Evolutionary conservation across 805 yeast species (phyloP).

Genomic region (Priceomyces carsonii): DNA sequence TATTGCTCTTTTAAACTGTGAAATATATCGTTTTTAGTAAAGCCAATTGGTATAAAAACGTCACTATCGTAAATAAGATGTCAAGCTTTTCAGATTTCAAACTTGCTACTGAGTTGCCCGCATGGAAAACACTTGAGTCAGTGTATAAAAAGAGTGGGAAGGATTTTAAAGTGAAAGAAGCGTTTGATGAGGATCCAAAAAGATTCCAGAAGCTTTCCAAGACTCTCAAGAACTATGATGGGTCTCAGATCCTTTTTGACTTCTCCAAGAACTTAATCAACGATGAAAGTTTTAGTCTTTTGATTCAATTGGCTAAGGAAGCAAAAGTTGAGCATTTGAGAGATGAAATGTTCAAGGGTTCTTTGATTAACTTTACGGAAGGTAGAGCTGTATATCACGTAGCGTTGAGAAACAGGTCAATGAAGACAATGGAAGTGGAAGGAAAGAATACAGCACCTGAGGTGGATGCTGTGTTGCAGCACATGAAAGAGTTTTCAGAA

Average conservation of each 20-base stretch:
- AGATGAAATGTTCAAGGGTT: slow-evolving; percentile 90
- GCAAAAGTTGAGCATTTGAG: slow-evolving; percentile 85
- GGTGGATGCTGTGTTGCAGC: slow-evolving; percentile 87
- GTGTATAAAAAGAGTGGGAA: slow-evolving; percentile 74
- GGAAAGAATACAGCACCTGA: slow-evolving; percentile 88
- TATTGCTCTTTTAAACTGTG: too few species aligned
- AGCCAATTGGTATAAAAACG: too few species aligned
- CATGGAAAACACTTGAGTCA: slow-evolving; percentile 78
- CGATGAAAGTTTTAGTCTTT: slow-evolving; percentile 70
- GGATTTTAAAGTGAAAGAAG: slow-evolving; percentile 70
- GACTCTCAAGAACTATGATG: slow-evolving; percentile 82
- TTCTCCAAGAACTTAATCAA: slow-evolving; percentile 92
- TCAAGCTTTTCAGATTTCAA: slow-evolving; percentile 37
- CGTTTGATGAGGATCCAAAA: slow-evolving; percentile 69
- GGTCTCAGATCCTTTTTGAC: slow-evolving; percentile 87
- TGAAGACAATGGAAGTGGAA: slow-evolving; percentile 84
- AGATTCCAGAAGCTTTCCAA: slow-evolving; percentile 78
- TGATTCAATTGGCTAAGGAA: slow-evolving; percentile 83
- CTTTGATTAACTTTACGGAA: slow-evolving; percentile 93
- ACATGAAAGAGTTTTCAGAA: slow-evolving; percentile 95
- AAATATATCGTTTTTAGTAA: too few species aligned
- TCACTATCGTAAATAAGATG: too few species aligned
- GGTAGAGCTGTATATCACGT: slow-evolving; percentile 96
- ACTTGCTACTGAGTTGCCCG: slow-evolving; percentile 70
- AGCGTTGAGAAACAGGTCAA: slow-evolving; percentile 91